Conservation (phyloP, 208 protist genomes). For the Ichthyophonus hoferi region DNA sequence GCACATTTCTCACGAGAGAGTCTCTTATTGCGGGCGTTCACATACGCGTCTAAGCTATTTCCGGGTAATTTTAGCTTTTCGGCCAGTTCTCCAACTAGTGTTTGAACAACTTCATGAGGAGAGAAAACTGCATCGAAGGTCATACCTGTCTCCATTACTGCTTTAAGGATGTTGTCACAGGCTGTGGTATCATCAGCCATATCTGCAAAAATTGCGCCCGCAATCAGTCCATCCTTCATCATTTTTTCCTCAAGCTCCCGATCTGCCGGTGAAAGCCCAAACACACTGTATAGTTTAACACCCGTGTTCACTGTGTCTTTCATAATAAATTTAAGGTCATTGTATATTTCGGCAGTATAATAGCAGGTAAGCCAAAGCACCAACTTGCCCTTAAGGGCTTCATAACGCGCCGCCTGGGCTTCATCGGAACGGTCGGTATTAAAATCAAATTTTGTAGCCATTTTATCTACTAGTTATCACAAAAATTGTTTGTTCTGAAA, state of each 20-base stretch:
- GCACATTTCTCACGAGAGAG: not conserved
- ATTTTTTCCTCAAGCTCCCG: not conserved
- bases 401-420: not conserved
- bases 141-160: not conserved
- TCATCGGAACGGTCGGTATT: not conserved
- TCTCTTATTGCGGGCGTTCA: not conserved
- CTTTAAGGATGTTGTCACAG: not conserved
- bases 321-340: not conserved
- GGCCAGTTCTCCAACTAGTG: not conserved
- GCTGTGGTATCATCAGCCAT: not conserved
- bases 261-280: not conserved
- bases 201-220: constrained; percentile 6
- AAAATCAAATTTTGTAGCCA: not conserved
- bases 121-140: constrained; percentile 19
- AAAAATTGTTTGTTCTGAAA: too few relatives aligned
- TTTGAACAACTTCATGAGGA: constrained; percentile 1
- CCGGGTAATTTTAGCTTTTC: not conserved
- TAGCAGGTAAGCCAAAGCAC: constrained; percentile 9
- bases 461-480: too few relatives aligned
- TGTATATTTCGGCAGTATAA: constrained; percentile 8
- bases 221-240: not conserved
- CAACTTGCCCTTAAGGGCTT: constrained; percentile 3
- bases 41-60: not conserved
- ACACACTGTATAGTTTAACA: not conserved
- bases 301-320: not conserved